Conservation (phyloP, 73 alveolate species). For the Symbiodinium natans region DNA sequence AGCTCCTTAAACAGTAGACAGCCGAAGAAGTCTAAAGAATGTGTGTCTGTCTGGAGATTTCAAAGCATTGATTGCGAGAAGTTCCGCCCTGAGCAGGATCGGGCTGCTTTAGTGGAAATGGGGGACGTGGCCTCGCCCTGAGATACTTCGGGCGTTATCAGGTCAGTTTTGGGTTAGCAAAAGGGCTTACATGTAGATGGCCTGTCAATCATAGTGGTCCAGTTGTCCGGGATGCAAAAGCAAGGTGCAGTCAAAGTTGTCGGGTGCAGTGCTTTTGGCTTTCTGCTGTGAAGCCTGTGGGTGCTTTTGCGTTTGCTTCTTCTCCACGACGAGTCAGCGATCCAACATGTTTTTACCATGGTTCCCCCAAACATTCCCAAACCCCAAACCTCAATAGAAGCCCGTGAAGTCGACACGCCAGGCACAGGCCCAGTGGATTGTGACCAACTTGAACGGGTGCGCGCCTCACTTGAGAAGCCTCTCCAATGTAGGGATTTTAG, state of each 20-base stretch:
- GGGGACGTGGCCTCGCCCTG: slow-evolving; percentile 11
- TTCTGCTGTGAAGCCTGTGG: background rate
- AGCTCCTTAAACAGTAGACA: too few relatives aligned
- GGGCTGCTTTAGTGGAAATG: slow-evolving; percentile 75
- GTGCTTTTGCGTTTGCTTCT: too few relatives aligned
- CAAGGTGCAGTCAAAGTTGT: background rate
- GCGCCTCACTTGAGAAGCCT: background rate
- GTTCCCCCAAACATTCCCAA: too few relatives aligned
- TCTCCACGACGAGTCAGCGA: too few relatives aligned
- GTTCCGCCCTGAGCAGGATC: too few relatives aligned
- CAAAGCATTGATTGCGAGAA: too few relatives aligned
- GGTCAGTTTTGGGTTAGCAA: background rate
- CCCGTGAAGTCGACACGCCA: too few relatives aligned
- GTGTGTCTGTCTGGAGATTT: too few relatives aligned
- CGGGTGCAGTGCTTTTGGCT: background rate
- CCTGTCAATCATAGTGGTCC: background rate
- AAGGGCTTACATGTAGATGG: background rate
- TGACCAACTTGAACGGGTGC: slow-evolving; percentile 61
- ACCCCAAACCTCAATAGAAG: too few relatives aligned
- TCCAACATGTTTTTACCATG: too few relatives aligned
- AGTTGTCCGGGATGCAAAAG: background rate
- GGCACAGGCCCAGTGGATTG: slow-evolving; percentile 80
- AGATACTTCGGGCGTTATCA: background rate
- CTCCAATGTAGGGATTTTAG: too few relatives aligned
- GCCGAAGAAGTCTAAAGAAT: too few relatives aligned